Evolutionary conservation across 768 basidiomycete genomes (phyloP).

Genomic region (Suillus weaverae): DNA sequence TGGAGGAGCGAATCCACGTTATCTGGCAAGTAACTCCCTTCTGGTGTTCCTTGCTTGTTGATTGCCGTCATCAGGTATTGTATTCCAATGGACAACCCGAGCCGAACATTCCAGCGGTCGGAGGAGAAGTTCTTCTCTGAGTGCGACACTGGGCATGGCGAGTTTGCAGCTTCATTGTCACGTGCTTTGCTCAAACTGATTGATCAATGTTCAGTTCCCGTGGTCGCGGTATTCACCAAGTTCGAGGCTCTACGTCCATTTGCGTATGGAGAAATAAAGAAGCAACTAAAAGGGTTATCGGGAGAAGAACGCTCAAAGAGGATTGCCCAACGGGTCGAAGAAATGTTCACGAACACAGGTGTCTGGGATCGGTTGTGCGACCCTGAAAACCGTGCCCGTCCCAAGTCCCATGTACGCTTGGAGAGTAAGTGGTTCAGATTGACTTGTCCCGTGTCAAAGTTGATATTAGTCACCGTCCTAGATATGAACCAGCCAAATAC

Average conservation of each 20-base stretch:
- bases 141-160: slow-evolving; percentile 14
- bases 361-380: neutral
- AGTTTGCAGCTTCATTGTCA: neutral
- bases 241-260: slow-evolving; percentile 30
- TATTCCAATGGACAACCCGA: slow-evolving; percentile 23
- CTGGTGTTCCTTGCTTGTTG: neutral
- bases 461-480: neutral
- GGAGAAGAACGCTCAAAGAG: slow-evolving; percentile 9
- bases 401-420: neutral
- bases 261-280: slow-evolving; percentile 15
- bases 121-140: slow-evolving; percentile 35
- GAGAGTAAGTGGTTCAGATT: neutral
- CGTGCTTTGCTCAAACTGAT: neutral
- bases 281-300: slow-evolving; percentile 10
- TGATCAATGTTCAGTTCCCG: slow-evolving; percentile 31
- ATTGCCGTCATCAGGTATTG: slow-evolving; percentile 34
- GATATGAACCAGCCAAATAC: slow-evolving; percentile 19
- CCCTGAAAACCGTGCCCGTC: neutral
- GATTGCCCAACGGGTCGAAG: slow-evolving; percentile 16
- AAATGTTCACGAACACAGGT: neutral
- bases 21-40: slow-evolving; percentile 33
- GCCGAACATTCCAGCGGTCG: slow-evolving; percentile 24
- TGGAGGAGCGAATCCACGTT: slow-evolving; percentile 36
- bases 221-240: slow-evolving; percentile 40
- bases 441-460: too few relatives aligned